Evolutionary conservation across 345 rosid species (phyloP).

Genomic region (Mangifera indica): DNA sequence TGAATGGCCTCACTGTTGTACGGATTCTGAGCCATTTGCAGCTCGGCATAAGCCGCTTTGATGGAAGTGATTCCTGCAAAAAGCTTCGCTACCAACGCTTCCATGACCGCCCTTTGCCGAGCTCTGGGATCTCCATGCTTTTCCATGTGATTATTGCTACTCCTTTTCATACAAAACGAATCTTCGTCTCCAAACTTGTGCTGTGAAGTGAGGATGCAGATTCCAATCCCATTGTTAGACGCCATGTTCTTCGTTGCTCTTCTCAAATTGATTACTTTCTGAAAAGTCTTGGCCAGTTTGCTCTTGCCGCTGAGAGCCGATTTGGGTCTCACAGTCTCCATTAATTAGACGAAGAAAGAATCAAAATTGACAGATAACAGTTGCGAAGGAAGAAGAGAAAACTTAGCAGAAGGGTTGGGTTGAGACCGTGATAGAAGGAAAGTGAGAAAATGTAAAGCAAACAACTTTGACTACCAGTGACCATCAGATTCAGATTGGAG

Average conservation of each 20-base stretch:
- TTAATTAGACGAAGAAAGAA: conserved; percentile 11
- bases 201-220: conserved; percentile 60
- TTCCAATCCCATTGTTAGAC: conserved; percentile 66
- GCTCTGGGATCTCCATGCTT: conserved; percentile 24
- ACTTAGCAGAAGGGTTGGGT: not conserved
- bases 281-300: conserved; percentile 68
- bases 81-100: conserved; percentile 73
- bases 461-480: conserved; percentile 38
- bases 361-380: not conserved
- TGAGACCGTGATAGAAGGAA: conserved; percentile 3
- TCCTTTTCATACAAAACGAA: conserved; percentile 2
- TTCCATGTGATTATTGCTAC: not conserved
- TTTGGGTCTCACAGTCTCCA: conserved; percentile 59
- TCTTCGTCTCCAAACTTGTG: conserved; percentile 42
- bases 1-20: conserved; percentile 75
- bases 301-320: conserved; percentile 44
- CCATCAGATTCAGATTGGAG: conserved; percentile 17
- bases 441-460: conserved; percentile 26
- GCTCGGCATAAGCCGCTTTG: conserved; percentile 92
- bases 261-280: conserved; percentile 56
- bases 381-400: too few species aligned
- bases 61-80: conserved; percentile 78
- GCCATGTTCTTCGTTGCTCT: conserved; percentile 43
- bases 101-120: conserved; percentile 51
- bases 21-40: conserved; percentile 89